Evolutionary conservation across 2,329 filamentous ascomycete genomes (phyloP).

Genomic region (Arthroderma sp.): DNA sequence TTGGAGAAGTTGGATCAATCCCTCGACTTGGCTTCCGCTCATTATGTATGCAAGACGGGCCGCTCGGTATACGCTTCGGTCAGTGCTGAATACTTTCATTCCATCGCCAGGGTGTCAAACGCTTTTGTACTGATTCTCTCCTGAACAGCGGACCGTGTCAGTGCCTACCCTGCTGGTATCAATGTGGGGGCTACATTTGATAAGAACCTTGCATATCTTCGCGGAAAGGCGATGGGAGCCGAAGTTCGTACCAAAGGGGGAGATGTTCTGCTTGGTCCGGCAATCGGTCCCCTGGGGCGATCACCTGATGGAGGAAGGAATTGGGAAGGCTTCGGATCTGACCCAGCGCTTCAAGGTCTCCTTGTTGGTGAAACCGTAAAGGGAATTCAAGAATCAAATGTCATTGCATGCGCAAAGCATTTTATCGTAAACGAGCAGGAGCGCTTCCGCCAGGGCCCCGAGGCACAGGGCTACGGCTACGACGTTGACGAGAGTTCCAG

Average conservation of each 20-base stretch:
- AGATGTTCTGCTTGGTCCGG: conserved; percentile 63
- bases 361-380: conserved; percentile 59
- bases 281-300: conserved; percentile 59
- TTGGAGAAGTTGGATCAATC: conserved; percentile 51
- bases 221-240: conserved; percentile 59
- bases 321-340: conserved; percentile 56
- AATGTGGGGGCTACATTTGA: conserved; percentile 78
- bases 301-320: conserved; percentile 54
- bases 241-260: conserved; percentile 65
- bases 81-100: conserved; percentile 12
- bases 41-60: conserved; percentile 79
- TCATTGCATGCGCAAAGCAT: conserved; percentile 75
- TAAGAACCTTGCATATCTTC: conserved; percentile 52
- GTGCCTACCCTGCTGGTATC: conserved; percentile 66
- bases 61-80: conserved; percentile 62
- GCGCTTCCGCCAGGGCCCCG: conserved; percentile 51
- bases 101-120: background rate
- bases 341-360: conserved; percentile 61
- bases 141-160: conserved; percentile 55
- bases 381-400: conserved; percentile 69
- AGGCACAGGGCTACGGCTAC: conserved; percentile 46
- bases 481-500: conserved; percentile 50
- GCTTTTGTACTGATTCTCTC: conserved; percentile 4
- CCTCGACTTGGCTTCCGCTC: conserved; percentile 47
- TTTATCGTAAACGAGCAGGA: conserved; percentile 63